Evolutionary conservation across 148 eudicot species (phyloP).

Genomic region (Suaeda aralocaspica): DNA sequence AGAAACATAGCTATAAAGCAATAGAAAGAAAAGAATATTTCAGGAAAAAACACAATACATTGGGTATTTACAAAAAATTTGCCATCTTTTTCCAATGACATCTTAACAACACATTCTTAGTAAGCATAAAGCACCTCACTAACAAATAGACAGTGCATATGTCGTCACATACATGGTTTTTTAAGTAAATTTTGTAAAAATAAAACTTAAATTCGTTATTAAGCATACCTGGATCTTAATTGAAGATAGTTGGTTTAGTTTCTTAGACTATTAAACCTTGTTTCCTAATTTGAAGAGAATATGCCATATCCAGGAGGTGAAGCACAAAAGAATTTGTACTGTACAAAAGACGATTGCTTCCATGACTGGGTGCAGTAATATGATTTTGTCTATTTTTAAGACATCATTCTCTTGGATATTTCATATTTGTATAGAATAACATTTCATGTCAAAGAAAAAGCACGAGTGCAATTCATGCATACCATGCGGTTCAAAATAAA

Average conservation of each 20-base stretch:
- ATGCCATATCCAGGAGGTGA: neutral
- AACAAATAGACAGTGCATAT: no score
- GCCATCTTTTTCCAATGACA: no score
- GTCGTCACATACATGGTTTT: no score
- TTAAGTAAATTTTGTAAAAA: no score
- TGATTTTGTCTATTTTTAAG: neutral
- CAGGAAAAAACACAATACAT: no score
- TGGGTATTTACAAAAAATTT: no score
- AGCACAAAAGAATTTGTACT: neutral
- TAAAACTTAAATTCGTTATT: no score
- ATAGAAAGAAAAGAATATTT: no score
- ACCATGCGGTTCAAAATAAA: constrained; percentile 20
- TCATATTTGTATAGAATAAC: neutral
- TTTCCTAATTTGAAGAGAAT: neutral
- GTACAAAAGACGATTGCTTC: neutral
- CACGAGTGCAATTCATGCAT: constrained; percentile 4
- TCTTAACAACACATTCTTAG: no score
- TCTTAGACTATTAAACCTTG: neutral
- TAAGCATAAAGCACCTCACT: no score
- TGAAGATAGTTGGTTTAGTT: neutral
- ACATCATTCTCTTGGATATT: neutral
- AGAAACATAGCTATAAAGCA: no score
- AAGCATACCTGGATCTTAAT: neutral
- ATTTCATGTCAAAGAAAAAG: neutral
- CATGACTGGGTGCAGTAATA: neutral